Evolutionary conservation across 768 basidiomycete genomes (phyloP), one percentile per base, ranked within the genome.

Genomic region (Mycena galericulata): DNA sequence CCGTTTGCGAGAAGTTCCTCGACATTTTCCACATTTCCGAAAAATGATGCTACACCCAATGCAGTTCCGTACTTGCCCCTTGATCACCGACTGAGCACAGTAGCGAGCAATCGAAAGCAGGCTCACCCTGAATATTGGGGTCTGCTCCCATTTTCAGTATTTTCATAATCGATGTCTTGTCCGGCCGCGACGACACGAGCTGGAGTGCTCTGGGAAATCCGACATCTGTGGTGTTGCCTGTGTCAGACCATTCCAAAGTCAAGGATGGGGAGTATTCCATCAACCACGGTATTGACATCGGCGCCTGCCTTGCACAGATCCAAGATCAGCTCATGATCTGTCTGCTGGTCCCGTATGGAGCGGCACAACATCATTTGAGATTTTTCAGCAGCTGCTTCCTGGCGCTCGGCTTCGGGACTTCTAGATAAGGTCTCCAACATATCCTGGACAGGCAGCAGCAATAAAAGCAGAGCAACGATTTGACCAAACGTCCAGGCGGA

Each of bases 401-500:
- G n/a, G 30, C 45, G 29, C 43, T 43, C 26, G 14, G 20, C 41
- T 14, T 62, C 46, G 24, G 17, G 34, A 26, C 49, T 36, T 14
- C 14, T 6, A 6, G 18, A 24, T 10, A 46, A 7, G 14, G 46
- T 34, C 22, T 51, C 60, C 27, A 51, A 10, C 1, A 65, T 41
- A 24, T 58, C 61, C 9, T 54, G 67, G 53, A 68, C 29, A 0
- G 67, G 67, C 17, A 68, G 53, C 11, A 63, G 43, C 32, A 68
- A 22, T 2, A 68, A n/a, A 12, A 56, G 20, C 15, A 68, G n/a
- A 7, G 61, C 51, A 18, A 68, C 41, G 30, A 57, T 63, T 24
- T 68, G 67, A 14, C 67, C 67, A 30, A 68, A 62, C 5, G 67
- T 57, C 67, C 67, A 68, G 7, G 8, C 34, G 10, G 29, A 46